Evolutionary conservation across 208 protist genomes (phyloP).

Genomic region (Porcisia hertigi): DNA sequence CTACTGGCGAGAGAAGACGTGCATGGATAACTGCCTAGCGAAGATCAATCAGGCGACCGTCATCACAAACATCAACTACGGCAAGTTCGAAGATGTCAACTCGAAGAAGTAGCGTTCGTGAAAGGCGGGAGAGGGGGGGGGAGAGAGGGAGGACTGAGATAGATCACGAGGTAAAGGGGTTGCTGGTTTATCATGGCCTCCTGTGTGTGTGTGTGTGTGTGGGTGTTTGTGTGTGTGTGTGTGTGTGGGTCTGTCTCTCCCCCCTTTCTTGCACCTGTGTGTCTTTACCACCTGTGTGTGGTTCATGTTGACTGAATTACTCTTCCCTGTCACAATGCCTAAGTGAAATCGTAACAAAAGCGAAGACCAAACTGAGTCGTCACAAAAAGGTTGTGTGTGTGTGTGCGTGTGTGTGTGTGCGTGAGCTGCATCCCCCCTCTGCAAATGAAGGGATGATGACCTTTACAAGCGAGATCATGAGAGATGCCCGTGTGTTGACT

Average conservation of each 20-base stretch:
- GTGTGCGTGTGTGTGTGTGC: no score
- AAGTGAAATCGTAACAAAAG: neutral
- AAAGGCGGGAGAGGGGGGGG: neutral
- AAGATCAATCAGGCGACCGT: slow-evolving; percentile 84
- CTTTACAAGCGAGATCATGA: no score
- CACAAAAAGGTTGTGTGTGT: no score
- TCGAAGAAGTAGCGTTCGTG: slow-evolving; percentile 21
- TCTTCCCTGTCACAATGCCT: neutral
- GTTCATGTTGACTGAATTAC: neutral
- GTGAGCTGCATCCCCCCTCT: no score
- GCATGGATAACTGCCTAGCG: slow-evolving; percentile 90
- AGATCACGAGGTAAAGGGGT: neutral
- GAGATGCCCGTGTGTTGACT: no score
- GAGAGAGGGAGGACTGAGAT: no score
- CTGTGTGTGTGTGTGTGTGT: neutral
- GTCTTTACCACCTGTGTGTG: neutral
- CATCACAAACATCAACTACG: slow-evolving; percentile 87
- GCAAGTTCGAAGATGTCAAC: slow-evolving; percentile 71
- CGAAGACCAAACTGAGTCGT: neutral
- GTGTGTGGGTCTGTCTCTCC: neutral
- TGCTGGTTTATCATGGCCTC: neutral
- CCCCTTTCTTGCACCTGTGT: neutral
- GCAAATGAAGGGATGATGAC: no score
- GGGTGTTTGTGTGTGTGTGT: neutral
- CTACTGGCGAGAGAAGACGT: slow-evolving; percentile 69